These are phyloP conservation scores for Dothistroma pini DNA, from an alignment of 2,329 filamentous ascomycete species.

Conservation along the genomic window DNA sequence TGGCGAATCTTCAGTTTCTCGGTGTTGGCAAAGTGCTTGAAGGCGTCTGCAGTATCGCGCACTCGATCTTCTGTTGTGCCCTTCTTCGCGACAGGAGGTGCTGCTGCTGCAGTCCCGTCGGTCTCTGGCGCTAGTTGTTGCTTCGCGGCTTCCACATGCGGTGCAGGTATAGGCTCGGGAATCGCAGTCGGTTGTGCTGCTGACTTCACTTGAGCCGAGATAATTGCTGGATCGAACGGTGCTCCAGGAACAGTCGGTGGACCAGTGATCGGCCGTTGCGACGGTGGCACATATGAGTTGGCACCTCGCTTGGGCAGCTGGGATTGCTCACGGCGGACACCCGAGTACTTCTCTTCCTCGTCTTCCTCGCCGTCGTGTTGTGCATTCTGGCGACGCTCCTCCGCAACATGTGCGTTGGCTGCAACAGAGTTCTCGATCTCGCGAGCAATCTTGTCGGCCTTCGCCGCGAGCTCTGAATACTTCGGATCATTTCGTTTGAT, in stretches of 20 bases:
- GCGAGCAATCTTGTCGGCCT: slow-evolving; percentile 77
- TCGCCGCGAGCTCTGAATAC: slow-evolving; percentile 72
- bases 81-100: slow-evolving; percentile 29
- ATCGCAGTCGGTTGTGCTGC: slow-evolving; percentile 29
- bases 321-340: slow-evolving; percentile 67
- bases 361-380: slow-evolving; percentile 66
- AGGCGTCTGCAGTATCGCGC: slow-evolving; percentile 58
- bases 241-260: slow-evolving; percentile 71
- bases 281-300: slow-evolving; percentile 87
- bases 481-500: slow-evolving; percentile 82
- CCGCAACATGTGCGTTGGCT: slow-evolving; percentile 77
- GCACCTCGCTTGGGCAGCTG: slow-evolving; percentile 58
- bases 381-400: slow-evolving; percentile 71
- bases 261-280: slow-evolving; percentile 72
- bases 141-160: slow-evolving; percentile 26
- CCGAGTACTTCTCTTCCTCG: slow-evolving; percentile 97
- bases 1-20: slow-evolving; percentile 60
- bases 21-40: slow-evolving; percentile 60
- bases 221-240: slow-evolving; percentile 83
- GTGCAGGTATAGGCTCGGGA: slow-evolving; percentile 1
- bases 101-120: slow-evolving; percentile 7
- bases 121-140: slow-evolving; percentile 16
- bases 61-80: slow-evolving; percentile 60
- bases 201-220: slow-evolving; percentile 71
- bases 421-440: slow-evolving; percentile 79